Base-by-base conservation (phyloP, 2,329 filamentous ascomycete species). In the Epichloe uncinata region DNA sequence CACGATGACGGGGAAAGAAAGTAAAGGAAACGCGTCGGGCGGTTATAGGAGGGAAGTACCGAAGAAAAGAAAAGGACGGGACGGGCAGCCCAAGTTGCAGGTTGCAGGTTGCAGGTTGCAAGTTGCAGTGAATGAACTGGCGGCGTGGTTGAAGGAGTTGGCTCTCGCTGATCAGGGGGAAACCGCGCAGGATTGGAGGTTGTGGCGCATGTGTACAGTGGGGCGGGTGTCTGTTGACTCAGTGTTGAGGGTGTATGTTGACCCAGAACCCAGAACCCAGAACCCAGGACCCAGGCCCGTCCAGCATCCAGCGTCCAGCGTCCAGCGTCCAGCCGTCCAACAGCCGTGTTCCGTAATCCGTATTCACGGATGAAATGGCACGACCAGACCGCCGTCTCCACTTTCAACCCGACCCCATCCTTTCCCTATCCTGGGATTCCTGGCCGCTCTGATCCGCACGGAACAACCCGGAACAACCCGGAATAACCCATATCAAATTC, bases 101-200 rank as follows among this genome's bases (percentile, higher is more conserved):
- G 16, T 12, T 30, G 35, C 42, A 40, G 36, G n/a, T n/a, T n/a
- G n/a, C 26, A 41, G 36, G 36, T 12, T 30, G 35, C 42, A 40
- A 26, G 16, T 12, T 30, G 35, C 42, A 40, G 36, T n/a, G 8
- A 8, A 36, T 33, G n/a, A 30, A 35, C 30, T 35, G 43, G 26
- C 44, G 38, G 37, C 37, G 44, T 42, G 38, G 18, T 42, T 50
- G 49, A 30, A 47, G 37, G 49, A 50, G 49, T 18, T 5, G 35
- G 12, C 38, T 42, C 43, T 47, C 22, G 22, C 22, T 26, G 22
- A 26, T 26, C 49, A 42, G 30, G 38, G 22, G 43, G 33, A 15
- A 15, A 42, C 37, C 44, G 37, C 49, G 49, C 43, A 36, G 33
- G 43, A 42, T 50, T 20, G 16, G 35, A 49, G 20, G 48, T 35